phyloP scores from a whole-genome alignment of 1,284 basidiomycete genomes.

The Peniophora sp. region DNA sequence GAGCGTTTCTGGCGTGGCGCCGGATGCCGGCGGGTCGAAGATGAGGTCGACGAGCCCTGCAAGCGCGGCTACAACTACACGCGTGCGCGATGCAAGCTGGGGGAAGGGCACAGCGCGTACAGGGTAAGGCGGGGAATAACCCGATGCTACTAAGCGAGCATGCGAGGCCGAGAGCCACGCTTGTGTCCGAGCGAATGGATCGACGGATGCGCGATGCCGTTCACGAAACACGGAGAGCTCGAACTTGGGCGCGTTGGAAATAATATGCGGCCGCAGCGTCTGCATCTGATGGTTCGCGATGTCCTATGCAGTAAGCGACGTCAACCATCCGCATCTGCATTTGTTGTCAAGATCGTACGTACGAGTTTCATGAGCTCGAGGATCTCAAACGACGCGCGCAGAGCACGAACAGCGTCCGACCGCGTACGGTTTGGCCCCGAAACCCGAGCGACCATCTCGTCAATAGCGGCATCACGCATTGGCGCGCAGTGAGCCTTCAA shows the following conservation, averaged over 20 bases:
- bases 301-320: slow-evolving; percentile 48
- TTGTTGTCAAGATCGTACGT: slow-evolving; percentile 19
- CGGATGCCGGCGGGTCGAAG: slow-evolving; percentile 47
- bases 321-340: slow-evolving; percentile 5
- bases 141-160: slow-evolving; percentile 24
- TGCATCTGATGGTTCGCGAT: slow-evolving; percentile 94
- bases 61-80: slow-evolving; percentile 39
- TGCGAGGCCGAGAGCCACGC: slow-evolving; percentile 52
- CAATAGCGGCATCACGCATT: slow-evolving; percentile 81
- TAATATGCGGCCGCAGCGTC: slow-evolving; percentile 77
- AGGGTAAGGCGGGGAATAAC: slow-evolving; percentile 9
- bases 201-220: slow-evolving; percentile 34
- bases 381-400: slow-evolving; percentile 85
- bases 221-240: slow-evolving; percentile 75
- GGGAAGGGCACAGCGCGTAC: slow-evolving; percentile 16
- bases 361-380: slow-evolving; percentile 94
- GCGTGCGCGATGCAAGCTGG: slow-evolving; percentile 11
- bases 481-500: slow-evolving; percentile 91
- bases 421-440: slow-evolving; percentile 45
- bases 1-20: slow-evolving; percentile 71
- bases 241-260: slow-evolving; percentile 74
- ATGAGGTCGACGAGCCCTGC: slow-evolving; percentile 67
- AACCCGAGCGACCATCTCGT: slow-evolving; percentile 74
- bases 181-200: slow-evolving; percentile 48
- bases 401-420: slow-evolving; percentile 63